A percentile compares a stretch with the other conserved stretches of the same genome.
phyloP scores from a whole-genome alignment of 192 early-diverging fungal genomes.

The Podila epigama region DNA sequence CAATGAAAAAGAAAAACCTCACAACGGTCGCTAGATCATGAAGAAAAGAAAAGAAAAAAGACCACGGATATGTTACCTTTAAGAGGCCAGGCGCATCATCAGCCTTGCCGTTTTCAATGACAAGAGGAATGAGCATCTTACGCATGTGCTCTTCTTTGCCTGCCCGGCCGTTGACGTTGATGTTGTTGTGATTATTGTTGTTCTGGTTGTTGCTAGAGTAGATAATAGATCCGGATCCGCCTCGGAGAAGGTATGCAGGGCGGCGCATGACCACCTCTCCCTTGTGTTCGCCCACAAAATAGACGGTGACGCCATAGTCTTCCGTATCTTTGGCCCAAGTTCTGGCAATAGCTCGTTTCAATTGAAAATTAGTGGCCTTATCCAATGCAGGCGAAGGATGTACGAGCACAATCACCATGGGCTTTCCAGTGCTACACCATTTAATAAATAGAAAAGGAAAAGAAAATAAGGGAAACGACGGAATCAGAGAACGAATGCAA shows the following conservation, averaged over 20 bases:
- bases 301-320: constrained; percentile 33
- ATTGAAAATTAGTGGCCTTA: constrained; percentile 30
- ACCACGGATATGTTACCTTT: constrained; percentile 16
- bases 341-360: constrained; percentile 36
- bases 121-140: constrained; percentile 44
- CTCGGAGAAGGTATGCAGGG: constrained; percentile 12
- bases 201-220: constrained; percentile 3
- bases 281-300: constrained; percentile 44
- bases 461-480: neutral
- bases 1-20: neutral
- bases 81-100: constrained; percentile 32
- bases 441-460: neutral
- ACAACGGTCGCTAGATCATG: neutral
- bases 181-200: neutral
- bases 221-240: neutral
- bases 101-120: constrained; percentile 36
- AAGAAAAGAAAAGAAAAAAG: neutral
- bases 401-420: constrained; percentile 33
- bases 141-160: constrained; percentile 30
- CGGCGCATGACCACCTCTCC: constrained; percentile 39
- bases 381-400: constrained; percentile 35
- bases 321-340: constrained; percentile 49
- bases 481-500: no score
- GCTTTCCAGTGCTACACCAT: constrained; percentile 23
- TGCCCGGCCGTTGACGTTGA: constrained; percentile 1